Conservation (phyloP, 1,139 yeast species). For the Debaryomyces robertsiae region DNA sequence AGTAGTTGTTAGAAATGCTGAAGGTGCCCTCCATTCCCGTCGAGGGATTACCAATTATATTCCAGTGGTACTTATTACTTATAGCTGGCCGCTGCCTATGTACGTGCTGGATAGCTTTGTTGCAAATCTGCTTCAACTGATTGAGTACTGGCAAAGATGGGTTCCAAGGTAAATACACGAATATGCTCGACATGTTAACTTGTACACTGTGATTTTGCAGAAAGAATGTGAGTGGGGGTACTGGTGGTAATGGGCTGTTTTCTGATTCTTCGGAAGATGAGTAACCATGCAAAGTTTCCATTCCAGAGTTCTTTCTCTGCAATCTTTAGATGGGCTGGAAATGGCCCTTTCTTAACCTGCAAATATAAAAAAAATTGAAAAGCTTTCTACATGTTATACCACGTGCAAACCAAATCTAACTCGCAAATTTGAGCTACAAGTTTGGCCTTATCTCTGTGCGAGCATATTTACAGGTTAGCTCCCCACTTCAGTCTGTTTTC, state of each 20-base stretch:
- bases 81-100: constrained; percentile 2
- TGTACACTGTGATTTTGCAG: constrained; percentile 18
- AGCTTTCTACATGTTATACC: neutral
- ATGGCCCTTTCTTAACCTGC: constrained; percentile 1
- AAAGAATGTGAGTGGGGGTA: constrained; percentile 14
- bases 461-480: too few relatives aligned
- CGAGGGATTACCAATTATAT: constrained; percentile 10
- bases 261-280: constrained; percentile 14
- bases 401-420: neutral
- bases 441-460: too few relatives aligned
- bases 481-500: too few relatives aligned
- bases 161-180: constrained; percentile 19
- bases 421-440: neutral
- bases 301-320: constrained; percentile 2
- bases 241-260: constrained; percentile 1
- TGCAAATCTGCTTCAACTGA: constrained; percentile 11
- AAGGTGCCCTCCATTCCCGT: constrained; percentile 8
- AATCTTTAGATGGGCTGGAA: constrained; percentile 1
- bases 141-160: constrained; percentile 15
- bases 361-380: neutral
- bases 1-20: constrained; percentile 8
- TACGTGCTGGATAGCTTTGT: constrained; percentile 9
- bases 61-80: constrained; percentile 9
- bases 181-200: constrained; percentile 16
- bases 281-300: constrained; percentile 15